Evolutionary conservation across 2,329 filamentous ascomycete species (phyloP).

Genomic region (Tolypocladium ophioglossoides): DNA sequence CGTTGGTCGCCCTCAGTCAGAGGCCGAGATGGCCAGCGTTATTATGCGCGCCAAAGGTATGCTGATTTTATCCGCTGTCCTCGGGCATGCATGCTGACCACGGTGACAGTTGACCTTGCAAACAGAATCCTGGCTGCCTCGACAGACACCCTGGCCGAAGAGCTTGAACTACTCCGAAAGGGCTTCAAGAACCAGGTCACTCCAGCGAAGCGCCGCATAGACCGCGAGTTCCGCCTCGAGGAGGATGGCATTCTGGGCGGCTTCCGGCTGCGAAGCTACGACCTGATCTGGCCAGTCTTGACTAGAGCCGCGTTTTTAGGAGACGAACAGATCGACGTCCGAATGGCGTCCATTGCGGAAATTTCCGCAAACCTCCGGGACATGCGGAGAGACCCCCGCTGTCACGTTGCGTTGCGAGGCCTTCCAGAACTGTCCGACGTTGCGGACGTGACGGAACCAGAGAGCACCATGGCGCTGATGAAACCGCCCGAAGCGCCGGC

Average conservation of each 20-base stretch:
- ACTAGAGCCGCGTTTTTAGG: constrained; percentile 10
- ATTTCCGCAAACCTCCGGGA: constrained; percentile 9
- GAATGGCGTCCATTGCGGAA: constrained; percentile 15
- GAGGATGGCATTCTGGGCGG: constrained; percentile 10
- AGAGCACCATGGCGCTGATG: constrained; percentile 12
- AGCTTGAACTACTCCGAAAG: background rate
- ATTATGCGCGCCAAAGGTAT: constrained; percentile 19
- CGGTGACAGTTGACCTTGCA: constrained; percentile 13
- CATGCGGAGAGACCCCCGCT: constrained; percentile 11
- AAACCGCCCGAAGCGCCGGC: constrained; percentile 10
- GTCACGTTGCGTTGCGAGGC: constrained; percentile 11
- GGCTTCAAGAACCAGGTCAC: constrained; percentile 4
- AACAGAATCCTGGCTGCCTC: constrained; percentile 7
- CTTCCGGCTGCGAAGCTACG: constrained; percentile 15
- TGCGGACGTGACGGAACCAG: constrained; percentile 16
- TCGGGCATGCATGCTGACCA: constrained; percentile 2
- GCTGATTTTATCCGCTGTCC: background rate
- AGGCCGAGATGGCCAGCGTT: constrained; percentile 3
- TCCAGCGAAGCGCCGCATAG: constrained; percentile 18
- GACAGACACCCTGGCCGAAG: background rate
- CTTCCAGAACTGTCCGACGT: constrained; percentile 15
- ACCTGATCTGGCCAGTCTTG: constrained; percentile 14
- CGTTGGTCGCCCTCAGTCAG: constrained; percentile 1
- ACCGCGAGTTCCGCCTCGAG: constrained; percentile 5
- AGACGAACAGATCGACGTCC: constrained; percentile 11